Conservation (phyloP, 148 eudicot genomes). For the Rhododendron williamsianum region DNA sequence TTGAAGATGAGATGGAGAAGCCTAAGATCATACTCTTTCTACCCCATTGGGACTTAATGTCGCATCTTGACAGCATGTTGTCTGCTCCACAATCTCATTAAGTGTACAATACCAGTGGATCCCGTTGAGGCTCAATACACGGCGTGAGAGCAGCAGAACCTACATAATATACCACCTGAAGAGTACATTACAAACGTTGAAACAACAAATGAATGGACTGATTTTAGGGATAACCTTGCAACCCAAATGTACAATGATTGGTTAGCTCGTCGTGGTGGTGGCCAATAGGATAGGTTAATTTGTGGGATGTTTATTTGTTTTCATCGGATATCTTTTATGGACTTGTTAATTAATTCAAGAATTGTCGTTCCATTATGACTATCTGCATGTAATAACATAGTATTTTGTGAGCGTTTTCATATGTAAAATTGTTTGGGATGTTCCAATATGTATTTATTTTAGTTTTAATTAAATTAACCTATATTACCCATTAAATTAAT, state of each 20-base stretch:
- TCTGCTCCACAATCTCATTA: constrained; percentile 19
- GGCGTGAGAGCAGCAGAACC: neutral
- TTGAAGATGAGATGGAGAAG: neutral
- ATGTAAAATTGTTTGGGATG: too few relatives aligned
- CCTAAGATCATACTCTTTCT: neutral
- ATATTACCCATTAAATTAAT: too few relatives aligned
- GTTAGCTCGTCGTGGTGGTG: too few relatives aligned
- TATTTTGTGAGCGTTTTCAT: too few relatives aligned
- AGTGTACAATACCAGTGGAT: neutral
- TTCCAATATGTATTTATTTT: too few relatives aligned
- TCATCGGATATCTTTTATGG: too few relatives aligned
- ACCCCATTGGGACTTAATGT: constrained; percentile 13
- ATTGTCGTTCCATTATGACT: too few relatives aligned
- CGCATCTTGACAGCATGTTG: constrained; percentile 16
- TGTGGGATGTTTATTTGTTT: too few relatives aligned
- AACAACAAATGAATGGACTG: neutral
- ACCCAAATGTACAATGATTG: neutral
- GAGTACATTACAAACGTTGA: neutral
- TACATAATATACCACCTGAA: neutral
- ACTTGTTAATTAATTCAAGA: too few relatives aligned
- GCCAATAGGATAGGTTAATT: too few relatives aligned
- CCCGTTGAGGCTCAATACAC: neutral
- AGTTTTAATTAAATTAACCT: too few relatives aligned
- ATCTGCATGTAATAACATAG: too few relatives aligned
- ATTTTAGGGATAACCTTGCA: neutral